Conservation (phyloP, 768 basidiomycete species). For the Mycena olivaceomarginata region DNA sequence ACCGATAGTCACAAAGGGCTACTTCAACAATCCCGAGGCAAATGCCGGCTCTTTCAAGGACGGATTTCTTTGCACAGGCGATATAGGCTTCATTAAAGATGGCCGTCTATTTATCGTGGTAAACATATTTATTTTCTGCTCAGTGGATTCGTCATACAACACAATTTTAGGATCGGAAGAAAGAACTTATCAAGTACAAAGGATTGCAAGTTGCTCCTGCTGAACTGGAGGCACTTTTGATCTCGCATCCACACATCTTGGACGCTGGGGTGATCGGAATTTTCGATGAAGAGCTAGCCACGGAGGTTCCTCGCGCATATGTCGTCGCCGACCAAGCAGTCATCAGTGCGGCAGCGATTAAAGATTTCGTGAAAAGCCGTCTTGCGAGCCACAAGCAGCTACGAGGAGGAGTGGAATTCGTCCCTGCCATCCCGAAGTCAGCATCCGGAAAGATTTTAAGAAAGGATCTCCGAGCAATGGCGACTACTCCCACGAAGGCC, state of each 20-base stretch:
- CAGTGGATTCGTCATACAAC: background rate
- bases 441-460: conserved; percentile 43
- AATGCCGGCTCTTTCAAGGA: conserved; percentile 39
- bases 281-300: conserved; percentile 23
- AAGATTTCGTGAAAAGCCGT: conserved; percentile 38
- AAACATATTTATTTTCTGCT: background rate
- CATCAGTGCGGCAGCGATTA: conserved; percentile 33
- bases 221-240: conserved; percentile 55
- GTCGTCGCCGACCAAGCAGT: conserved; percentile 36
- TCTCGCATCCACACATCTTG: conserved; percentile 51
- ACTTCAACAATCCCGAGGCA: conserved; percentile 42
- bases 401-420: conserved; percentile 34
- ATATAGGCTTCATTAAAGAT: conserved; percentile 38
- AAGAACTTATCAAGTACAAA: conserved; percentile 47
- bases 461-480: conserved; percentile 39
- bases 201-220: conserved; percentile 54
- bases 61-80: conserved; percentile 44
- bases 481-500: conserved; percentile 15
- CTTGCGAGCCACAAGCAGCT: conserved; percentile 39
- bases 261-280: conserved; percentile 55
- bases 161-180: conserved; percentile 45
- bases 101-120: conserved; percentile 36
- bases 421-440: conserved; percentile 38
- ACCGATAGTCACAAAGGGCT: conserved; percentile 43
- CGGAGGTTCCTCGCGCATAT: conserved; percentile 47